A percentile compares a stretch with the other conserved stretches of the same genome.
Evolutionary conservation across 1,139 yeast genomes (phyloP).

Genomic region (Geotrichum bryndzae): DNA sequence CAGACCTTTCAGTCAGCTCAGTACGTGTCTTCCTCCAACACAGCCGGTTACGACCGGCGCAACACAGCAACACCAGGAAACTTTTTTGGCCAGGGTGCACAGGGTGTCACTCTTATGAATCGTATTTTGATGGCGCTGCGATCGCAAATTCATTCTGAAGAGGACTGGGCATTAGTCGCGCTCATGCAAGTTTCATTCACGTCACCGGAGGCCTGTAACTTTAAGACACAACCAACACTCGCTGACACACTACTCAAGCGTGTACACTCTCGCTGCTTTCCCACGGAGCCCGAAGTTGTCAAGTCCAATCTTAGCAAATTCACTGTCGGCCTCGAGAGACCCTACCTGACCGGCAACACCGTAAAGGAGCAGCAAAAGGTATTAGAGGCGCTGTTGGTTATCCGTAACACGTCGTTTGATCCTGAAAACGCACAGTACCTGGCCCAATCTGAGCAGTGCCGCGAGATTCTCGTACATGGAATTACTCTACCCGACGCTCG

Average conservation of each 20-base stretch:
- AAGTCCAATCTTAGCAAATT: not conserved
- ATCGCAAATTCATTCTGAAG: constrained; percentile 53
- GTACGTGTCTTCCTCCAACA: constrained; percentile 19
- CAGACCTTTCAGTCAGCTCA: constrained; percentile 30
- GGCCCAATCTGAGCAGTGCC: constrained; percentile 44
- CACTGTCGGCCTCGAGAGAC: constrained; percentile 23
- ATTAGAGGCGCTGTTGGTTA: constrained; percentile 59
- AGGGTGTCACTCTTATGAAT: constrained; percentile 38
- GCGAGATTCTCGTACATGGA: constrained; percentile 42
- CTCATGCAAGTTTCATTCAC: constrained; percentile 28
- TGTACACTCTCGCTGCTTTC: constrained; percentile 26
- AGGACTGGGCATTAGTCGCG: constrained; percentile 60
- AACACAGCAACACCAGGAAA: constrained; percentile 6
- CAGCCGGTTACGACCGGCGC: constrained; percentile 11
- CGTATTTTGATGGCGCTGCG: constrained; percentile 60
- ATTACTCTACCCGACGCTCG: constrained; percentile 38
- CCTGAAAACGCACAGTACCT: constrained; percentile 74
- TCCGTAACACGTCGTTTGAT: constrained; percentile 80
- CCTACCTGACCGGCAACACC: constrained; percentile 10
- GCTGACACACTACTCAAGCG: not conserved
- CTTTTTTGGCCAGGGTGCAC: constrained; percentile 28
- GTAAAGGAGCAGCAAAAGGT: constrained; percentile 41
- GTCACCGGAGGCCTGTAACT: constrained; percentile 8
- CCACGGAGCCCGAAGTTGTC: constrained; percentile 22
- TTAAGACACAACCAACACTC: constrained; percentile 2